These are phyloP conservation scores for Globisporangium alternatum DNA, from an alignment of 352 stramenopile species.

Conservation along the genomic window DNA sequence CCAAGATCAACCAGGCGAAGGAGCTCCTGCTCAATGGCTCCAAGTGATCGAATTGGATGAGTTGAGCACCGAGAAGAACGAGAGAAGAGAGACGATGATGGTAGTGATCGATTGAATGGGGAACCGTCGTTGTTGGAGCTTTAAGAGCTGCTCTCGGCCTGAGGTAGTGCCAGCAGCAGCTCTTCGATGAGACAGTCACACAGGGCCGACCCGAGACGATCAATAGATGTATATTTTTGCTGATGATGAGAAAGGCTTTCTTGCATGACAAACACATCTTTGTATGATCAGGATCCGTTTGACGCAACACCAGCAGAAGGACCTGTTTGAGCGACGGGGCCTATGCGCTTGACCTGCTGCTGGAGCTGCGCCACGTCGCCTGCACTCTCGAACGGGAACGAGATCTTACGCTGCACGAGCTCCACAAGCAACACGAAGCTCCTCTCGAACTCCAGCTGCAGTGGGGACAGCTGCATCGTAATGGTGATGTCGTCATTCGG, in stretches of 20 bases:
- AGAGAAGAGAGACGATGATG: constrained; percentile 4
- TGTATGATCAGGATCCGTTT: background rate
- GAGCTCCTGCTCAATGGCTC: constrained; percentile 89
- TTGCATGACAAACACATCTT: background rate
- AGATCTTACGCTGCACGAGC: constrained; percentile 34
- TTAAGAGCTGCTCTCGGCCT: background rate
- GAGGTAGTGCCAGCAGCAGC: background rate
- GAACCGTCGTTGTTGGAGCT: background rate
- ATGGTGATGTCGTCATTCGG: background rate
- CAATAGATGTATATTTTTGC: constrained; percentile 19
- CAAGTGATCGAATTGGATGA: constrained; percentile 32
- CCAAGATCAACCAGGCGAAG: constrained; percentile 99
- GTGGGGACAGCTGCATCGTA: constrained; percentile 31
- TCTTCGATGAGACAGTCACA: background rate
- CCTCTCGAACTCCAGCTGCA: constrained; percentile 71
- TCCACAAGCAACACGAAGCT: constrained; percentile 54
- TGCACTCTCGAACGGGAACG: constrained; percentile 26
- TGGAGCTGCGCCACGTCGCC: constrained; percentile 27
- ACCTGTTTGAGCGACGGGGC: background rate
- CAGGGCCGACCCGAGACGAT: background rate
- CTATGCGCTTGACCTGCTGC: constrained; percentile 21
- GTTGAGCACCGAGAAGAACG: background rate
- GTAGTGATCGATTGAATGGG: background rate
- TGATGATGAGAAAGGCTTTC: background rate
- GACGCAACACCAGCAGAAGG: background rate